Conservation (phyloP, 352 stramenopile genomes). For the Globisporangium cystogenes region DNA sequence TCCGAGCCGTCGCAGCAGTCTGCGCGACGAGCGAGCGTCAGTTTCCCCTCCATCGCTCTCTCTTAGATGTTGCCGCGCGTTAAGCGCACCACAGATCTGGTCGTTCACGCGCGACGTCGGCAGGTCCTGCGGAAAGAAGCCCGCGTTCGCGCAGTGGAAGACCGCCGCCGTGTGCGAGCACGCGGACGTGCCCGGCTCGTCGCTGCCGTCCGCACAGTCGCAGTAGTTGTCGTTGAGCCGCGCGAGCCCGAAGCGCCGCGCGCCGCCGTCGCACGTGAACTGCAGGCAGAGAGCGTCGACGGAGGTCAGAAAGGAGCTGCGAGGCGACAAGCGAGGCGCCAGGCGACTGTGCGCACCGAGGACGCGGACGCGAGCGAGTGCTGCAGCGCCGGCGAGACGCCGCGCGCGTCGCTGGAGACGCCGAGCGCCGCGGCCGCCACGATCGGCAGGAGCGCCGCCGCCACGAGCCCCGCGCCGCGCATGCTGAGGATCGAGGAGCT, state of each 20-base stretch:
- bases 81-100: conserved; percentile 51
- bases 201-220: conserved; percentile 88
- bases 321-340: no score
- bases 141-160: conserved; percentile 73
- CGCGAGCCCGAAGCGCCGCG: conserved; percentile 39
- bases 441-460: conserved; percentile 13
- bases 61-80: neutral
- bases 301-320: no score
- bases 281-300: no score
- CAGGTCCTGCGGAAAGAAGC: conserved; percentile 60
- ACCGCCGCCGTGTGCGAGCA: conserved; percentile 54
- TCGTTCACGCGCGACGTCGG: conserved; percentile 71
- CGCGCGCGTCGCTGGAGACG: conserved; percentile 20
- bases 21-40: no score
- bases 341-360: conserved; percentile 33
- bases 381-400: conserved; percentile 35
- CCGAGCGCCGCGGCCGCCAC: conserved; percentile 9
- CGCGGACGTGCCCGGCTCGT: conserved; percentile 86
- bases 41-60: neutral
- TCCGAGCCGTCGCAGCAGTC: conserved; percentile 83
- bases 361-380: conserved; percentile 25
- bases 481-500: neutral
- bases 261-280: conserved; percentile 71
- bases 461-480: neutral
- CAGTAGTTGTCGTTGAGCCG: conserved; percentile 94